Evolutionary conservation across 2,329 filamentous ascomycete genomes (phyloP).

Genomic region (Trichoderma cornu-damae): DNA sequence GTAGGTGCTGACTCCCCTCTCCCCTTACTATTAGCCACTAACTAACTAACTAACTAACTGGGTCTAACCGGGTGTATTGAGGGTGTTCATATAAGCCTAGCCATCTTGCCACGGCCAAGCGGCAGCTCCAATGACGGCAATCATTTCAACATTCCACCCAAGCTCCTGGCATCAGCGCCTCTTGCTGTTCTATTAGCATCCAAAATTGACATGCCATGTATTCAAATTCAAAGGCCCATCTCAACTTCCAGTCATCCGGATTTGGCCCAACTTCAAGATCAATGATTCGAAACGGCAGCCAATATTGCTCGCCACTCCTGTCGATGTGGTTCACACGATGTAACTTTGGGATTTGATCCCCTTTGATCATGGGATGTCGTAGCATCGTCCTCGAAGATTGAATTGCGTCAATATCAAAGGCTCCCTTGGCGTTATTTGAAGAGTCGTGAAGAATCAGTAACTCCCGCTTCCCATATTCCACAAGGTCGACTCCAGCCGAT

Average conservation of each 20-base stretch:
- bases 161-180: slow-evolving; percentile 24
- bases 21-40: too few species aligned
- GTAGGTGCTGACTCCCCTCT: too few species aligned
- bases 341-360: background rate
- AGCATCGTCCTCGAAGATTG: slow-evolving; percentile 4
- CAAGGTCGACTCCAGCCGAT: slow-evolving; percentile 23
- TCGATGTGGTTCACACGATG: background rate
- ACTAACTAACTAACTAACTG: too few species aligned
- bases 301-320: slow-evolving; percentile 14
- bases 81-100: too few species aligned
- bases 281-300: slow-evolving; percentile 25
- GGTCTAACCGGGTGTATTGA: too few species aligned
- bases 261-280: slow-evolving; percentile 20
- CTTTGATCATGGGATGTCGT: slow-evolving; percentile 11
- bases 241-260: slow-evolving; percentile 22
- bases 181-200: slow-evolving; percentile 21
- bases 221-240: slow-evolving; percentile 28
- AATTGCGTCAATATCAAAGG: slow-evolving; percentile 23
- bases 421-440: background rate
- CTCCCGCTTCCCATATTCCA: slow-evolving; percentile 24
- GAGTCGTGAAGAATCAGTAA: background rate
- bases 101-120: too few species aligned
- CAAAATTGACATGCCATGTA: slow-evolving; percentile 28
- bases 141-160: slow-evolving; percentile 24
- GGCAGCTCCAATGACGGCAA: background rate